These are phyloP conservation scores for Auricularia sp. DNA, from an alignment of 768 basidiomycete species.

Conservation along the genomic window DNA sequence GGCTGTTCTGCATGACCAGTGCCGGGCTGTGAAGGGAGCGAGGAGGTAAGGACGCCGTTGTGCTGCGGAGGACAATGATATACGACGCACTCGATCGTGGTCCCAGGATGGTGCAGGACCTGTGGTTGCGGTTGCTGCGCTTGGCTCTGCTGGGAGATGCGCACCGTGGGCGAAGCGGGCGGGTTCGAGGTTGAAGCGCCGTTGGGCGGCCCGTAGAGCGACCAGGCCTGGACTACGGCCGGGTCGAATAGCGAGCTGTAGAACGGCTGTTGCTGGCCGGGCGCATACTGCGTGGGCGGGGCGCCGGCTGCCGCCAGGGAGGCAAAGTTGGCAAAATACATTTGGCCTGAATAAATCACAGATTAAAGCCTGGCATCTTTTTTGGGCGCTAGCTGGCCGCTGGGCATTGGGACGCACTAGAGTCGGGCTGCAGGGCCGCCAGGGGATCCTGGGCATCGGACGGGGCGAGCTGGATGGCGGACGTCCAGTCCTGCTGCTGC, in stretches of 20 bases:
- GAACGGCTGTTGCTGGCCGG: not conserved
- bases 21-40: conserved; percentile 36
- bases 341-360: not conserved
- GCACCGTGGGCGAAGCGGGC: not conserved
- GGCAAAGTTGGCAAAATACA: not conserved
- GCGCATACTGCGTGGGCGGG: not conserved
- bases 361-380: not conserved
- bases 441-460: not conserved
- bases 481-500: not conserved
- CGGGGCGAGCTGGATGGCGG: not conserved
- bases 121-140: conserved; percentile 2
- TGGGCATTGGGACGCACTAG: not conserved
- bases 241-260: not conserved
- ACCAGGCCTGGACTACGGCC: not conserved
- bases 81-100: conserved; percentile 62
- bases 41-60: not conserved
- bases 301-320: too few relatives aligned
- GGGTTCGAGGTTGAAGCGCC: not conserved
- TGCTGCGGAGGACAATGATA: conserved; percentile 2
- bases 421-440: not conserved
- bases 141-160: not conserved
- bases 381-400: not conserved
- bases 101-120: conserved; percentile 16
- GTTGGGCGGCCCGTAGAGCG: not conserved
- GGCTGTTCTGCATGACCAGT: conserved; percentile 56